Evolutionary conservation across 78 protist genomes (phyloP).

Genomic region (Tieghemostelium lacteum): DNA sequence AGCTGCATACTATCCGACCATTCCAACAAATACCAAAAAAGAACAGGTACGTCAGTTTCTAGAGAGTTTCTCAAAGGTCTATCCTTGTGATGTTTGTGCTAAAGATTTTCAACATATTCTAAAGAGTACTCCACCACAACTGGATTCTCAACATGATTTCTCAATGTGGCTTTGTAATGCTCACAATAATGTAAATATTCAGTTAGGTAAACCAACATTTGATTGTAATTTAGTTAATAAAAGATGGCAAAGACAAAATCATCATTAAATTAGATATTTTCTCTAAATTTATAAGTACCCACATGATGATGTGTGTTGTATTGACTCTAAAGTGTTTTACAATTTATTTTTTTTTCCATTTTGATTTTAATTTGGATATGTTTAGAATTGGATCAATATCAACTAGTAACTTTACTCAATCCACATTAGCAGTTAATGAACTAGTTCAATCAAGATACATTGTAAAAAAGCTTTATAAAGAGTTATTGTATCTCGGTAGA

Average conservation of each 20-base stretch:
- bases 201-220: conserved; percentile 71
- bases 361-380: not conserved
- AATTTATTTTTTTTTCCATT: too few species aligned
- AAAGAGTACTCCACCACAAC: conserved; percentile 26
- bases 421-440: too few species aligned
- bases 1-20: conserved; percentile 74
- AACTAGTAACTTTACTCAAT: too few species aligned
- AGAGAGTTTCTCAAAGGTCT: conserved; percentile 68
- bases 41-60: conserved; percentile 47
- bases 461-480: conserved; percentile 4
- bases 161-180: conserved; percentile 75
- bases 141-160: conserved; percentile 36
- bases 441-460: conserved; percentile 15
- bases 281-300: too few species aligned
- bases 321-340: too few species aligned
- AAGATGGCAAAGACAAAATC: conserved; percentile 54
- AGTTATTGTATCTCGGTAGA: conserved; percentile 50
- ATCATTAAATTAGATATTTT: not conserved
- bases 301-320: too few species aligned
- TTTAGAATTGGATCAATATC: not conserved
- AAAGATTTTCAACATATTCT: conserved; percentile 73
- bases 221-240: conserved; percentile 59
- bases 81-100: conserved; percentile 81
- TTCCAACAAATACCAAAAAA: conserved; percentile 33
- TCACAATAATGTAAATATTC: conserved; percentile 61